These are phyloP conservation scores for Trichophyton simii DNA, from an alignment of 2,329 filamentous ascomycete species.

Conservation along the genomic window DNA sequence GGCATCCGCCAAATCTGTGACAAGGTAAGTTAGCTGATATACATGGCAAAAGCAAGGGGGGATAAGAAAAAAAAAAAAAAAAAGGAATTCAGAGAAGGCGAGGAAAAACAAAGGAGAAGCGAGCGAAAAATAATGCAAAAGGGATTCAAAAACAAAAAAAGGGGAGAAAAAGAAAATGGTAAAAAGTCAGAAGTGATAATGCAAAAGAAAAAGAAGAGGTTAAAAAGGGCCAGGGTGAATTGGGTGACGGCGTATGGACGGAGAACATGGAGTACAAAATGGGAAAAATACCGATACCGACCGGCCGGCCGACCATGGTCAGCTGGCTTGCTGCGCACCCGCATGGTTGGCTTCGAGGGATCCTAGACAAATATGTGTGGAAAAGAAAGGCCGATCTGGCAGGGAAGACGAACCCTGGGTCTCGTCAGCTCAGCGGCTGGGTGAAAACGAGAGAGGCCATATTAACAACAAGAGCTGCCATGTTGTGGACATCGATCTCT, in stretches of 20 bases:
- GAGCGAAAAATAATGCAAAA: background rate
- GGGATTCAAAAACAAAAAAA: background rate
- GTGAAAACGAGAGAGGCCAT: background rate
- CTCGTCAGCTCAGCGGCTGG: background rate
- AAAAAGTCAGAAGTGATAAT: background rate
- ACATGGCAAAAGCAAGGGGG: background rate
- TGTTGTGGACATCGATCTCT: background rate
- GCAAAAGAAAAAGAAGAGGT: background rate
- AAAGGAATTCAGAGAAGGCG: background rate
- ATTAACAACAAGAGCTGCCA: background rate
- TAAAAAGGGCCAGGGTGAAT: background rate
- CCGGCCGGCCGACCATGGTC: background rate
- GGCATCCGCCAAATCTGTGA: conserved; percentile 2
- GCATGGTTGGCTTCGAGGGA: background rate
- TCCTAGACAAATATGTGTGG: background rate
- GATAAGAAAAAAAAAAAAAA: background rate
- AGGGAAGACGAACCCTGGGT: background rate
- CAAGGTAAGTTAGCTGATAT: background rate
- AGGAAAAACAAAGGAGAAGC: background rate
- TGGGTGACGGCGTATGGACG: background rate
- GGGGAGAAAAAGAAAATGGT: background rate
- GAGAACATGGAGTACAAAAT: background rate
- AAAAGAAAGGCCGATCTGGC: background rate
- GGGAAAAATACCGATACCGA: conserved; percentile 3
- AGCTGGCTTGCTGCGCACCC: background rate